A percentile compares a stretch with the other conserved stretches of the same genome.
These are phyloP conservation scores for Lagenidium giganteum DNA, from an alignment of 352 stramenopile species.

Conservation along the genomic window DNA sequence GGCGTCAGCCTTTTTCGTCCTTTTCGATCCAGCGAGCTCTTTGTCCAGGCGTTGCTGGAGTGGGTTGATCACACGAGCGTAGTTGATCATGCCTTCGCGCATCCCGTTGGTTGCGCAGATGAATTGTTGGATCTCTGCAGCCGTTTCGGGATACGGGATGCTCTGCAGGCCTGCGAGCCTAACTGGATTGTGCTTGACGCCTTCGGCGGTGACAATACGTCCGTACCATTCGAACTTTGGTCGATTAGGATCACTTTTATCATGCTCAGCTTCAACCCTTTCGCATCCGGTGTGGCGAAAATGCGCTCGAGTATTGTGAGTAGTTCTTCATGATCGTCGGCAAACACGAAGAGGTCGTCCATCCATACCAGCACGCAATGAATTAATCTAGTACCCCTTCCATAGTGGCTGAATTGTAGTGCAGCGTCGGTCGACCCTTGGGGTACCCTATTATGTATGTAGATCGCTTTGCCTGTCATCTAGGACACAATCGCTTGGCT, in stretches of 20 bases:
- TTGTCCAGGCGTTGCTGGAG: slow-evolving; percentile 3
- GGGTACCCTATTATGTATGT: slow-evolving; percentile 16
- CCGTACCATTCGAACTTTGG: too few species aligned
- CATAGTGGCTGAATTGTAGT: slow-evolving; percentile 16
- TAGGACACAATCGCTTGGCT: slow-evolving; percentile 19
- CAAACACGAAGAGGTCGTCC: slow-evolving; percentile 17
- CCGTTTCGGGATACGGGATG: too few species aligned
- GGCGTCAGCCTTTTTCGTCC: background rate
- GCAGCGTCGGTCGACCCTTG: slow-evolving; percentile 18
- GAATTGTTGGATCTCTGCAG: too few species aligned
- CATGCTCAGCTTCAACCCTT: slow-evolving; percentile 3
- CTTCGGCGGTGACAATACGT: too few species aligned
- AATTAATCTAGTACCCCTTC: slow-evolving; percentile 5
- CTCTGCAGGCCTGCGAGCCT: too few species aligned
- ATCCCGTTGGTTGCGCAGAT: too few species aligned
- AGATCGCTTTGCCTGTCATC: slow-evolving; percentile 20
- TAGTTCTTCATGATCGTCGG: slow-evolving; percentile 5
- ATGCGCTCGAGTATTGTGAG: slow-evolving; percentile 3
- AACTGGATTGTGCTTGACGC: too few species aligned
- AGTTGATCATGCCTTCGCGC: slow-evolving; percentile 1
- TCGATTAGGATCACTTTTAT: too few species aligned
- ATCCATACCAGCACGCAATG: slow-evolving; percentile 21
- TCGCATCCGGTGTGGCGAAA: background rate
- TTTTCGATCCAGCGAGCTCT: background rate
- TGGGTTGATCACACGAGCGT: slow-evolving; percentile 2